Percentiles rank a stretch among this genome's conserved stretches.
These are phyloP conservation scores for Nectriaceae sp. DNA, from an alignment of 2,329 filamentous ascomycete species.

Conservation along the genomic window DNA sequence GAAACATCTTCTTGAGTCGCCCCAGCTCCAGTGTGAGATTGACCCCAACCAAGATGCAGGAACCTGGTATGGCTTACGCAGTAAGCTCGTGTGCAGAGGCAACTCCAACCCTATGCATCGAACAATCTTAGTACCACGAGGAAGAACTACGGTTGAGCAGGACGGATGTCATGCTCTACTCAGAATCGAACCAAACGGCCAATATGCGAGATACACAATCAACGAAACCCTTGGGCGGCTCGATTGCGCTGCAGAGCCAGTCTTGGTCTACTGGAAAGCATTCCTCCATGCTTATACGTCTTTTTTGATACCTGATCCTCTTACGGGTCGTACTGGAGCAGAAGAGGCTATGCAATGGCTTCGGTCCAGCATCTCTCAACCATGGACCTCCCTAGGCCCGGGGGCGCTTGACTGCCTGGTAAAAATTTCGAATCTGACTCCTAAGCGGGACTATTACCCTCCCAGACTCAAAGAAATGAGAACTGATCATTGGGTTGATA, in stretches of 20 bases:
- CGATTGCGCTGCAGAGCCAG: constrained; percentile 57
- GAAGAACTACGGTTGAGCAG: constrained; percentile 32
- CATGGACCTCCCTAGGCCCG: constrained; percentile 42
- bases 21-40: constrained; percentile 52
- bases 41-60: constrained; percentile 61
- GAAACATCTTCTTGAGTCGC: constrained; percentile 44
- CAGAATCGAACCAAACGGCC: constrained; percentile 32
- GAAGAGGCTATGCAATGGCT: constrained; percentile 60
- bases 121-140: constrained; percentile 56
- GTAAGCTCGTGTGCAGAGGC: constrained; percentile 29
- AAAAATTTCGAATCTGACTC: constrained; percentile 26
- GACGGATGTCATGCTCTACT: constrained; percentile 43
- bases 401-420: constrained; percentile 3
- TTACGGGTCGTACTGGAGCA: constrained; percentile 60
- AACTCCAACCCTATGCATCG: constrained; percentile 33
- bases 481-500: constrained; percentile 32
- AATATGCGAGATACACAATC: constrained; percentile 53
- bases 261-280: constrained; percentile 57
- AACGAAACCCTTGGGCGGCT: constrained; percentile 57
- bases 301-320: constrained; percentile 54
- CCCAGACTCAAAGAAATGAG: constrained; percentile 32
- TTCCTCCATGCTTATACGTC: constrained; percentile 63
- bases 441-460: constrained; percentile 40
- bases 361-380: constrained; percentile 50
- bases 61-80: constrained; percentile 27